These are phyloP conservation scores for Corynascus novoguineensis DNA, from an alignment of 495 filamentous ascomycete species.

Conservation along the genomic window DNA sequence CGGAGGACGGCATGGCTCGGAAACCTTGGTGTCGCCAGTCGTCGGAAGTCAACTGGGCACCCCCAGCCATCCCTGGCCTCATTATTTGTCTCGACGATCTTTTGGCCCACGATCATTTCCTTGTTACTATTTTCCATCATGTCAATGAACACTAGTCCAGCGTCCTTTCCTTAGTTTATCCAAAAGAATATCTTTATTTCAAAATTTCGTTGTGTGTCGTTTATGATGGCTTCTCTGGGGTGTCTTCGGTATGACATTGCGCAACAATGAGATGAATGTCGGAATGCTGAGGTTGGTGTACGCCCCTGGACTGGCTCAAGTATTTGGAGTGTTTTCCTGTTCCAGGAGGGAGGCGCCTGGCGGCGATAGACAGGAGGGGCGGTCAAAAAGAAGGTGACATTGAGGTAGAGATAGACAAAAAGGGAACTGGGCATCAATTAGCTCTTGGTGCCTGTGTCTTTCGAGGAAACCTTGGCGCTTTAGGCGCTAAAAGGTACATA, in stretches of 20 bases:
- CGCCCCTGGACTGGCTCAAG: background rate
- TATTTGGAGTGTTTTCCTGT: constrained; percentile 1
- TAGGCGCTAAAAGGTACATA: background rate
- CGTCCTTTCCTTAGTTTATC: background rate
- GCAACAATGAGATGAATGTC: background rate
- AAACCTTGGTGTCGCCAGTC: background rate
- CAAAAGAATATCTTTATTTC: background rate
- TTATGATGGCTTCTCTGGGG: background rate
- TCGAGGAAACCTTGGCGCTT: constrained; percentile 20
- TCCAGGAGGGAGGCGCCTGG: background rate
- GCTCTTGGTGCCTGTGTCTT: constrained; percentile 18
- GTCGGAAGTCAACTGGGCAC: constrained; percentile 11
- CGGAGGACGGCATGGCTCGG: constrained; percentile 32
- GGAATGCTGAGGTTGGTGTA: background rate
- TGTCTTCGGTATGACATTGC: background rate
- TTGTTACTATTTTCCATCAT: constrained; percentile 8
- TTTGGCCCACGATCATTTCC: constrained; percentile 2
- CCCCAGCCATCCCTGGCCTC: constrained; percentile 33
- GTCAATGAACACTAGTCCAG: background rate
- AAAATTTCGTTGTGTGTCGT: too few species aligned
- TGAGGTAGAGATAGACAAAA: constrained; percentile 27
- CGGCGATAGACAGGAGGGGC: background rate
- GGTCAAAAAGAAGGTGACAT: constrained; percentile 1
- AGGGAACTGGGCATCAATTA: constrained; percentile 5
- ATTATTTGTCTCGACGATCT: constrained; percentile 18